phyloP scores from a whole-genome alignment of 352 stramenopile species.

The Pythium phragmiticola region DNA sequence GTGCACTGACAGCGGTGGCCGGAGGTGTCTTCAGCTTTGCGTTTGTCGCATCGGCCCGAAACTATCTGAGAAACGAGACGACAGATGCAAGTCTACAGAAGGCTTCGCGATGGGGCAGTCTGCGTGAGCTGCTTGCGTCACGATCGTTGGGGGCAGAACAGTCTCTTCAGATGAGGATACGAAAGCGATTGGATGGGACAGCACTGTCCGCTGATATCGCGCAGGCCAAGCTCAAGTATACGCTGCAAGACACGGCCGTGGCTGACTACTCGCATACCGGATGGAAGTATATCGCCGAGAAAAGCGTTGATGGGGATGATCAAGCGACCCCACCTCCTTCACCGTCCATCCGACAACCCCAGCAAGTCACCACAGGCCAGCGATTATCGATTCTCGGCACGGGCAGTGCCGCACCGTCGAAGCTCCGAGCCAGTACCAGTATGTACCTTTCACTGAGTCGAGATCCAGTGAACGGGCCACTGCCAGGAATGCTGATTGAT shows the following conservation, averaged over 20 bases:
- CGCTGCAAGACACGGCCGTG: constrained; percentile 20
- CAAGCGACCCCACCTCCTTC: neutral
- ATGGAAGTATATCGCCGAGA: constrained; percentile 28
- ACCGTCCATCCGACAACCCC: neutral
- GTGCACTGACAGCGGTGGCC: constrained; percentile 29
- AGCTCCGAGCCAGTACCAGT: constrained; percentile 94
- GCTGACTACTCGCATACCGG: constrained; percentile 47
- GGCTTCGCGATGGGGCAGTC: constrained; percentile 3
- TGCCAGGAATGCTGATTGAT: constrained; percentile 88
- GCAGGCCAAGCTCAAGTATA: constrained; percentile 52
- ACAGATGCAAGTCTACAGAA: neutral
- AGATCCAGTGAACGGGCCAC: neutral
- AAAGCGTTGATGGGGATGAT: constrained; percentile 16
- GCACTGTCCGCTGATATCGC: constrained; percentile 35
- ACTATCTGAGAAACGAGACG: constrained; percentile 15
- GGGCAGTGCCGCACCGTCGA: constrained; percentile 94
- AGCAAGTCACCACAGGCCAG: neutral
- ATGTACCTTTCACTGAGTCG: constrained; percentile 84
- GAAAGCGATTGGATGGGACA: constrained; percentile 11
- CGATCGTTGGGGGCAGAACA: neutral
- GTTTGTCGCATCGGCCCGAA: constrained; percentile 45
- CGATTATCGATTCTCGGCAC: constrained; percentile 93
- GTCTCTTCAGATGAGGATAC: constrained; percentile 34
- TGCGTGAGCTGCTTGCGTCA: neutral
- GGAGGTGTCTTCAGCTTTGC: constrained; percentile 53